Base-by-base conservation (phyloP, 331 rosid genomes). In the Cydonia oblonga region DNA sequence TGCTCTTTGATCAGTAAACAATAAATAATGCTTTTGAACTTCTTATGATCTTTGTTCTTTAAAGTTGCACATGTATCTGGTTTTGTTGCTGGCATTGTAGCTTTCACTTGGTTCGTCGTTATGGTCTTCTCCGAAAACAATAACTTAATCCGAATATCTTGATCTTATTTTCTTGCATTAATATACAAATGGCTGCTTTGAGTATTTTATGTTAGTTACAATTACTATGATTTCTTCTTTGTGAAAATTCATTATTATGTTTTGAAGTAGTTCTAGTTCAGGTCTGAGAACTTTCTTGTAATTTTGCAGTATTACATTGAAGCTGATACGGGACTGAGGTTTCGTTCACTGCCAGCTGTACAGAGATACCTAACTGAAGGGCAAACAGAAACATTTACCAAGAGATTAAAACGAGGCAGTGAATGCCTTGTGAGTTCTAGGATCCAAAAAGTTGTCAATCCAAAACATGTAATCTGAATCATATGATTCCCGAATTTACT, bases 261-360 rank as follows among this genome's bases (percentile, higher is more conserved):
- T 69, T 24, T 71, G 66, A 70, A 54, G 56, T 42, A 14, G 59
- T 71, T 29, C 66, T 22, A 15, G 33, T 13, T 54, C 40, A 74
- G 53, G 7, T 28, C 63, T 26, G 10, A 32, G 57, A 35, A 25
- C n/a, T 54, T 70, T 46, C 16, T 14, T 76, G 29, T 57, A 77
- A 20, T 69, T 68, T 18, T 25, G 79, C 87, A 90, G 92, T 86
- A 76, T 68, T 90, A 86, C 79, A 58, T 73, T 78, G 92, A 87
- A 69, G 89, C 87, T 19, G 64, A 33, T 23, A 86, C 90, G 1
- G 81, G 91, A 66, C 71, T 24, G 79, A 42, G 22, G 76, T 90
- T 90, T 68, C 92, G 87, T 56, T 90, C 96, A 7, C 69, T 90
- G 73, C 1, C 69, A 53, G 74, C 87, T 52, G 91, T 86, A 65